Evolutionary conservation across 1,284 basidiomycete genomes (phyloP).

Genomic region (Heliocybe sulcata): DNA sequence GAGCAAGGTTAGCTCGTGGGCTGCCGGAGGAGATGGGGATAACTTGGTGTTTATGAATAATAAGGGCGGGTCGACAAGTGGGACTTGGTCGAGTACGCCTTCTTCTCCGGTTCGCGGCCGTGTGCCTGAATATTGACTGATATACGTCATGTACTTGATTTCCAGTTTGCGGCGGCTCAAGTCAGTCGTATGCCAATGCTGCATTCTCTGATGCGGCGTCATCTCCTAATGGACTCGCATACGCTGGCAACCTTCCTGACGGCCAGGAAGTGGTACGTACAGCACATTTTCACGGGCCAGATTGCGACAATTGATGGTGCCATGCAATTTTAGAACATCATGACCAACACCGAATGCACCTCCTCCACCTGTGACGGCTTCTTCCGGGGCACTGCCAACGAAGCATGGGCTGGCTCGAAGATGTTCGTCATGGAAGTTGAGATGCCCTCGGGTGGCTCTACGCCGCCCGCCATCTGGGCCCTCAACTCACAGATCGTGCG

Average conservation of each 20-base stretch:
- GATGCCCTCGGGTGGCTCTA: conserved; percentile 11
- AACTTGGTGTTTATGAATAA: conserved; percentile 26
- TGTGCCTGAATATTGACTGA: background rate
- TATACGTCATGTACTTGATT: background rate
- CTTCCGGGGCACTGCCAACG: conserved; percentile 22
- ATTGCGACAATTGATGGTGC: background rate
- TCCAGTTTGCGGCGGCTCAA: conserved; percentile 12
- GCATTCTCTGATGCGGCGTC: conserved; percentile 11
- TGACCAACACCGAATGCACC: conserved; percentile 15
- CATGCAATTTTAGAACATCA: conserved; percentile 15
- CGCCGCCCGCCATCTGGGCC: conserved; percentile 21
- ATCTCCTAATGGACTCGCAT: conserved; percentile 9
- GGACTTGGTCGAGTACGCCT: conserved; percentile 19
- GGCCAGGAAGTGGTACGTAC: conserved; percentile 10
- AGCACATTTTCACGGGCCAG: background rate
- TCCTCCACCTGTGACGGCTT: conserved; percentile 18
- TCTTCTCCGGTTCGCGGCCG: background rate
- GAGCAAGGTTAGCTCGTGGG: conserved; percentile 18
- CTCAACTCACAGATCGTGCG: conserved; percentile 23
- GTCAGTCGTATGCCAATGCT: conserved; percentile 13
- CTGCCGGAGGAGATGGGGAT: conserved; percentile 11
- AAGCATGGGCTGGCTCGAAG: conserved; percentile 22
- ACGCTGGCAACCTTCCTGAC: conserved; percentile 8
- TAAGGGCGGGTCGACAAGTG: conserved; percentile 19
- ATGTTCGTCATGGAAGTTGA: conserved; percentile 17